Evolutionary conservation across 2,329 filamentous ascomycete species (phyloP).

Genomic region (Didymella segeticola): DNA sequence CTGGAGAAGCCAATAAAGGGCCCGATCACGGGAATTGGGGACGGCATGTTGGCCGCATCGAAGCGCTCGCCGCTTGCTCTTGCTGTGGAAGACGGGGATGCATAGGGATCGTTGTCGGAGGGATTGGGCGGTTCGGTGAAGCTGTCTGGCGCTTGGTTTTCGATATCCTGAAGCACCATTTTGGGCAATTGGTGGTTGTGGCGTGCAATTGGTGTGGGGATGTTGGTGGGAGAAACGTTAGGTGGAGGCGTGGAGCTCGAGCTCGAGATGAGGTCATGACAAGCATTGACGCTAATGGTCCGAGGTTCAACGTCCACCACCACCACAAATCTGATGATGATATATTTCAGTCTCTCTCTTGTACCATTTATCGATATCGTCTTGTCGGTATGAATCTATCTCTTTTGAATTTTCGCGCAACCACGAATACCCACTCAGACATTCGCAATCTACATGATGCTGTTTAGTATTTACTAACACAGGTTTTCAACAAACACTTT

Average conservation of each 20-base stretch:
- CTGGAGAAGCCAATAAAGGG: constrained; percentile 39
- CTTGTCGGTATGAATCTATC: too few relatives aligned
- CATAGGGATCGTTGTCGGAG: constrained; percentile 49
- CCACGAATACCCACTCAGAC: too few relatives aligned
- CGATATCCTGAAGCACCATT: constrained; percentile 53
- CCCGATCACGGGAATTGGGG: constrained; percentile 45
- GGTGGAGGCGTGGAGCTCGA: constrained; percentile 22
- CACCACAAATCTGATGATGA: too few relatives aligned
- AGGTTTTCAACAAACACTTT: too few relatives aligned
- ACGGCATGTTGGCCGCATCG: constrained; percentile 49
- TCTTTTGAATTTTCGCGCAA: too few relatives aligned
- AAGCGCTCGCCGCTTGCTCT: constrained; percentile 30
- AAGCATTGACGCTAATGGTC: constrained; percentile 19
- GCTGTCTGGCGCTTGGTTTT: constrained; percentile 38
- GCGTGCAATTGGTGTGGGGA: constrained; percentile 27
- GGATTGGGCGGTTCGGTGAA: constrained; percentile 41
- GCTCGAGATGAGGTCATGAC: constrained; percentile 37
- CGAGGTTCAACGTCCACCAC: constrained; percentile 16
- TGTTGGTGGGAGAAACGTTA: constrained; percentile 22
- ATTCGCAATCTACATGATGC: too few relatives aligned
- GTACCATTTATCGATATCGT: too few relatives aligned
- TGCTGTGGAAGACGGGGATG: constrained; percentile 26
- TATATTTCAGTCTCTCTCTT: too few relatives aligned
- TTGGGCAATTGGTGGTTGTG: constrained; percentile 7
- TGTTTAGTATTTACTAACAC: too few relatives aligned